Conservation (phyloP, 169 alveolate species). For the Babesia bigemina region DNA sequence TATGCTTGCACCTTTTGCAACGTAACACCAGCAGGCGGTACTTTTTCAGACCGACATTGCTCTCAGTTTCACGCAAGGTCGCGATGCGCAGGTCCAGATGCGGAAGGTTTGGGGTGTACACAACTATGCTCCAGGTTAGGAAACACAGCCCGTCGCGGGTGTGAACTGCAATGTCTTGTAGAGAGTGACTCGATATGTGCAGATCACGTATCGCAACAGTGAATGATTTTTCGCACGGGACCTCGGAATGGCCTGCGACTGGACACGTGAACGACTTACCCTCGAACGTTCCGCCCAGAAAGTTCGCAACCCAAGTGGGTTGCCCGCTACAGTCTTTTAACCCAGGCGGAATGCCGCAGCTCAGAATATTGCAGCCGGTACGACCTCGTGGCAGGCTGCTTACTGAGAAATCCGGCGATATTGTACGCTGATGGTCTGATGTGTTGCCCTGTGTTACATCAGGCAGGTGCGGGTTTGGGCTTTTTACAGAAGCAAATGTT, state of each 20-base stretch:
- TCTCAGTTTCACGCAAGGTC: neutral
- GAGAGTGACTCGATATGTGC: neutral
- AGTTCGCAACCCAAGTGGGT: too few relatives aligned
- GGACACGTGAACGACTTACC: neutral
- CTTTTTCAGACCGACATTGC: neutral
- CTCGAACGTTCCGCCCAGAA: neutral
- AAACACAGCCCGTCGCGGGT: neutral
- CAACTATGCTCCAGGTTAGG: conserved; percentile 15
- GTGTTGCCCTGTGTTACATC: too few relatives aligned
- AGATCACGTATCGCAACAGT: conserved; percentile 5
- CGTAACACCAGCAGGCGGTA: neutral
- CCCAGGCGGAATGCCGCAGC: too few relatives aligned
- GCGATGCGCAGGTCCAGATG: conserved; percentile 12
- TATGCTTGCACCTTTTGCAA: conserved; percentile 37
- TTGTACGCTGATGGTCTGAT: too few relatives aligned
- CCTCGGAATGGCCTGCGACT: neutral
- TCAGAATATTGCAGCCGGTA: too few relatives aligned
- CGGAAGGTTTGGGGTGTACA: neutral
- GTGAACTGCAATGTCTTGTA: neutral
- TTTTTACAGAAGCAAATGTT: too few relatives aligned
- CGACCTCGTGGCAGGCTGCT: too few relatives aligned
- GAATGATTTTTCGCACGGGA: neutral
- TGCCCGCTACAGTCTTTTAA: too few relatives aligned
- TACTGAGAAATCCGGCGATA: too few relatives aligned
- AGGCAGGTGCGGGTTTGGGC: too few relatives aligned